Evolutionary conservation across 352 stramenopile species (phyloP), one percentile per base, ranked within the genome.

Genomic region (Phytophthora lateralis): DNA sequence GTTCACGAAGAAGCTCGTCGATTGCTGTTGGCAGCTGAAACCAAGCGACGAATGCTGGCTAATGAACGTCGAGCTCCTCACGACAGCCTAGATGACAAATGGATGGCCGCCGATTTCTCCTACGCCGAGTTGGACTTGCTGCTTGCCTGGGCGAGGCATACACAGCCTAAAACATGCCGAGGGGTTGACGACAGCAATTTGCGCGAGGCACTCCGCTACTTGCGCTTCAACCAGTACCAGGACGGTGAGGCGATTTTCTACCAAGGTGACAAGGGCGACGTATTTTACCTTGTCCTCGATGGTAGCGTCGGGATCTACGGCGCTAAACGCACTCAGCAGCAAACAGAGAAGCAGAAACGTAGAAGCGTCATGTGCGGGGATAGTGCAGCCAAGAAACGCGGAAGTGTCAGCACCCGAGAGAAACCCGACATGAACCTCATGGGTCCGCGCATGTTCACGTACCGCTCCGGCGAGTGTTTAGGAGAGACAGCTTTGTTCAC

Each of bases 401-500:
- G 26, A 41, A 29, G 18, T 54, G 39, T 30, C 27, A 60, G 12
- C 20, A 42, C 15, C 15, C 60, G 37, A 26, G 60, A 63, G 7
- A 69, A 60, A 9, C 59, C 47, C 14, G 45, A 69, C 20, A 55
- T 71, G 37, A 63, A 47, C 15, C 17, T 66, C 12, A 68, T 82
- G 35, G 76, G 76, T 18, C 72, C 69, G 27, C 61, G 73, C 6
- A 75, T 85, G 6, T 85, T 81, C 56, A 78, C 71, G 39, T 85
- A 85, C 30, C 73, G 71, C 41, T 62, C 66, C 11, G 76, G 76
- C 18, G 76, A 85, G 30, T 62, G 68, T 54, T 79, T 85, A 66
- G 76, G 76, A 3, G 76, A 85, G 51, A 82, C 76, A 0, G 76
- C 76, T 4, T 79, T 89, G 69, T 85, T 89, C 44, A 78, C 71